Evolutionary conservation across 768 basidiomycete genomes (phyloP).

Genomic region (Russula lepida): DNA sequence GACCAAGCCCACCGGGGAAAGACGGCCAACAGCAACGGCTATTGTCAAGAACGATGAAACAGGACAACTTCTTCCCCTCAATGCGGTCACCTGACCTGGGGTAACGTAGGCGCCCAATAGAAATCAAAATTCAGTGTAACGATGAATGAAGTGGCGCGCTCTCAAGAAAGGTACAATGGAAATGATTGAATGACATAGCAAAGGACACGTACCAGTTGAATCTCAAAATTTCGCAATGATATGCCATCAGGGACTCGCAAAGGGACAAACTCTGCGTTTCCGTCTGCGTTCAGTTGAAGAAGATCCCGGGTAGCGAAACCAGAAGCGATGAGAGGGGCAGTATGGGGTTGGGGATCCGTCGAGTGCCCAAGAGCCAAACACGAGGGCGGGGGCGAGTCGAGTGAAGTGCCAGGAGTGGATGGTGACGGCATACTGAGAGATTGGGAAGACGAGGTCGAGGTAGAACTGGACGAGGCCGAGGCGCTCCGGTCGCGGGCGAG

Average conservation of each 20-base stretch:
- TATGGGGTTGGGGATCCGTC: slow-evolving; percentile 6
- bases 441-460: slow-evolving; percentile 23
- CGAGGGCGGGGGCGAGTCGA: slow-evolving; percentile 23
- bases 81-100: slow-evolving; percentile 11
- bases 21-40: not conserved
- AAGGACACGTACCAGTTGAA: slow-evolving; percentile 63
- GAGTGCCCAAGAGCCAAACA: slow-evolving; percentile 14
- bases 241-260: slow-evolving; percentile 73
- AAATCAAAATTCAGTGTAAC: not conserved
- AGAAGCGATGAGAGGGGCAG: slow-evolving; percentile 24
- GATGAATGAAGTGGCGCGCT: not conserved
- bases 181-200: not conserved
- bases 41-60: not conserved
- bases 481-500: slow-evolving; percentile 27
- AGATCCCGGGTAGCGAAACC: slow-evolving; percentile 32
- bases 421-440: slow-evolving; percentile 16
- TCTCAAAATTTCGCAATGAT: slow-evolving; percentile 78
- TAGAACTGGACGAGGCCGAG: slow-evolving; percentile 27
- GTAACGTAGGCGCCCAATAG: slow-evolving; percentile 1
- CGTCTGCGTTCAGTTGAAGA: slow-evolving; percentile 29
- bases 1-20: not conserved
- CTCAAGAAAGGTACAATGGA: not conserved
- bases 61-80: slow-evolving; percentile 1
- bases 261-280: slow-evolving; percentile 59
- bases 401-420: slow-evolving; percentile 18